Base-by-base conservation (phyloP, 2,329 filamentous ascomycete genomes). In the Epichloe amarillans region DNA sequence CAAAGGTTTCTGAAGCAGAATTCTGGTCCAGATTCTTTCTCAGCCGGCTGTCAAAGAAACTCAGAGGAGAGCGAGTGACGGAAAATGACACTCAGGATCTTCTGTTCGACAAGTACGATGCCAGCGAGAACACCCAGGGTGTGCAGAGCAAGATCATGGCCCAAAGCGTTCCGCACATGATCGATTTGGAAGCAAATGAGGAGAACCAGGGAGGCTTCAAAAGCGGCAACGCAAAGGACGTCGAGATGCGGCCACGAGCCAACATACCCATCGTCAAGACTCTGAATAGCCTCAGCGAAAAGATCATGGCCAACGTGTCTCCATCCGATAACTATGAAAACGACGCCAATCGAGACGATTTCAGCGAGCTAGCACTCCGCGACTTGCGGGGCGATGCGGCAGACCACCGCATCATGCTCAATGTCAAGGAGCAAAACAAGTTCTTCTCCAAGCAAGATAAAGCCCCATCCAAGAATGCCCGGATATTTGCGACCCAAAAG, bases 11-110 rank as follows among this genome's bases (percentile, higher is more conserved):
- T 26, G 87, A 95, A 60, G 75, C 76, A 51, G 82, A 88, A 47
- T 98, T 98, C 64, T 98, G 91, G 90, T 86, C 86, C 5, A 79
- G 88, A 14, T 98, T 98, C 69, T 97, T 98, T 65, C 80, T 90
- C 54, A 95, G 88, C 66, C 80, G 86, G 51, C 72, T 98, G 8
- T 88, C 89, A 57, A 96, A 95, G 69, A 91, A 89, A 62, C 72
- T 98, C 51, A 87, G 90, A 52, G 93, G 94, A 38, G 89, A 97
- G 67, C 86, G 88, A 49, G 81, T 95, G 43, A 80, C 80, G 1
- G 88, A 91, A 8, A 77, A 76, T 4, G 91, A 96, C 64, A 73
- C 81, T 15, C 78, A 79, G 8, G 89, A 97, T 66, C 75, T 80
- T 17, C 73, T 93, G 8, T 83, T 97, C 54, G 93, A 97, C 66